Evolutionary conservation across 768 basidiomycete genomes (phyloP), one percentile per base, ranked within the genome.

Genomic region (Aureoboletus auriporus): DNA sequence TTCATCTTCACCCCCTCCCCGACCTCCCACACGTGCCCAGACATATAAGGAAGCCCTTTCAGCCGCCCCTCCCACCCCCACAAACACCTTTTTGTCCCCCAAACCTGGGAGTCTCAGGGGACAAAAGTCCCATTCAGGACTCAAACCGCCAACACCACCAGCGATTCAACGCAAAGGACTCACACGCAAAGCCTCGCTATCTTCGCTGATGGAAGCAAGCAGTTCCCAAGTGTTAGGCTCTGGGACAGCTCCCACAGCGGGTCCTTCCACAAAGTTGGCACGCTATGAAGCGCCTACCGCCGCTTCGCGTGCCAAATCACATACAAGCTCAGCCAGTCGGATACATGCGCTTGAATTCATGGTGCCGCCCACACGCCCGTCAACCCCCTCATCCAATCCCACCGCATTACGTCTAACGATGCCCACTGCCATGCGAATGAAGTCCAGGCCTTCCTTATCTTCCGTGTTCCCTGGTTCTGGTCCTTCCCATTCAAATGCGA

Each of bases 91-190:
- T 66, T 76, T 86, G 51, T 69, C 81, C 14, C 72, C 79, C 36
- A 90, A 88, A 67, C 80, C 84, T 49, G 82, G 79, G 44, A 85
- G 84, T 63, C 77, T 91, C 52, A 83, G 89, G 20, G 84, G 83
- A 16, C 89, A 91, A 71, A 91, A 91, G 61, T 90, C 89, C 3
- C 86, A 89, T 61, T 82, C 86, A 6, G 87, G 84, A 33, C 77
- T 91, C 46, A 90, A 91, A 61, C 82, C 84, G 2, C 82, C 84
- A 26, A 81, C 80, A 6, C 85, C 87, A 28, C 80, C 86, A n/a
- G 63, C 78, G 20, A 75, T 77, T 26, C 71, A 78, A 42, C 79
- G 83, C 29, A 79, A 76, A 56, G 59, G 47, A 34, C 75, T 89
- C 46, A 71, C 79, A 17, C 80, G 89, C 57, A 89, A 91, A 67